phyloP scores from a whole-genome alignment of 345 rosid species.

The Citrus sp. region DNA sequence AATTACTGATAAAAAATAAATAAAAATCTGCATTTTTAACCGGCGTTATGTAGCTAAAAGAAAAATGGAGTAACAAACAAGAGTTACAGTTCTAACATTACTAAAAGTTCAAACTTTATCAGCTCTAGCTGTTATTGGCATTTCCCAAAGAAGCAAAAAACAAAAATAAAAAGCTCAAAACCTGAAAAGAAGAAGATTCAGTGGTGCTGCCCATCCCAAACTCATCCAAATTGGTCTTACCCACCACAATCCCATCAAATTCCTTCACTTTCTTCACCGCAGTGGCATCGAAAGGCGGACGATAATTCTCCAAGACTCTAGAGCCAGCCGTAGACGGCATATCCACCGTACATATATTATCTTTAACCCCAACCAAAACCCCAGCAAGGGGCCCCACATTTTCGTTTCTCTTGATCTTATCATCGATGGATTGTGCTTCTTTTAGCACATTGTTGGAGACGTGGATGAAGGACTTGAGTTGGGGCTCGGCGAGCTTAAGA shows the following conservation, averaged over 20 bases:
- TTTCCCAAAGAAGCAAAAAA: neutral
- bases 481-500: slow-evolving; percentile 67
- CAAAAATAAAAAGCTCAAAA: slow-evolving; percentile 11
- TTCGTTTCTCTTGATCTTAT: slow-evolving; percentile 45
- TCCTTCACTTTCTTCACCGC: slow-evolving; percentile 64
- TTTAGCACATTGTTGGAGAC: slow-evolving; percentile 48
- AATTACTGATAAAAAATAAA: too few species aligned
- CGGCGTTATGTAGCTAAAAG: neutral
- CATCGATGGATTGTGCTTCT: slow-evolving; percentile 55
- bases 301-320: slow-evolving; percentile 62
- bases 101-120: neutral
- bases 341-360: slow-evolving; percentile 78
- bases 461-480: slow-evolving; percentile 72
- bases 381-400: slow-evolving; percentile 78
- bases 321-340: slow-evolving; percentile 94
- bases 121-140: neutral
- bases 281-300: slow-evolving; percentile 81
- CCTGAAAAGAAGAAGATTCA: slow-evolving; percentile 86
- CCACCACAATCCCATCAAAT: slow-evolving; percentile 70
- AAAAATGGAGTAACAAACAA: neutral
- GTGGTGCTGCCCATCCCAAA: slow-evolving; percentile 96
- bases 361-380: slow-evolving; percentile 74
- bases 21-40: neutral
- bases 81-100: neutral
- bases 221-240: slow-evolving; percentile 92